Percentiles rank a stretch among this genome's conserved stretches.
Conservation (phyloP, 805 yeast genomes). For the Lachancea mirantina region DNA sequence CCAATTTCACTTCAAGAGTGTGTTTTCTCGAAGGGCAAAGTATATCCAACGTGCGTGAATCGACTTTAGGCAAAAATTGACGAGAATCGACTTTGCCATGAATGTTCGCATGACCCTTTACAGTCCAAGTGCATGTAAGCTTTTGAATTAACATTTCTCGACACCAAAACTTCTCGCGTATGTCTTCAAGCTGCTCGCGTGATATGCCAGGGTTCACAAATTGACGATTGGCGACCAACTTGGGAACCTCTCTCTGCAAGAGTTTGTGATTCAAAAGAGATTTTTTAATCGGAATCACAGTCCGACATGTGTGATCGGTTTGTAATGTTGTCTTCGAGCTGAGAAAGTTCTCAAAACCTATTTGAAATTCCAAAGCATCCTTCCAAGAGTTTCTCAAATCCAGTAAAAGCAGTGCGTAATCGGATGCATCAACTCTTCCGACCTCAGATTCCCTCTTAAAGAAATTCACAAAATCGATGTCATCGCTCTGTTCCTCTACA, state of each 20-base stretch:
- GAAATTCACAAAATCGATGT: conserved; percentile 20
- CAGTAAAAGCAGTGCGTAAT: conserved; percentile 56
- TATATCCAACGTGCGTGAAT: conserved; percentile 17
- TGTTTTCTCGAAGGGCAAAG: conserved; percentile 19
- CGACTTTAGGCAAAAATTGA: conserved; percentile 23
- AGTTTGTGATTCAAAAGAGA: conserved; percentile 32
- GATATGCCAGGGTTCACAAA: conserved; percentile 46
- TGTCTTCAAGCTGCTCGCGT: conserved; percentile 48
- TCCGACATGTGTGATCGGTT: conserved; percentile 45
- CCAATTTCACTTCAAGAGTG: conserved; percentile 14
- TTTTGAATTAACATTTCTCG: conserved; percentile 54
- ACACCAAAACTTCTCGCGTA: conserved; percentile 74
- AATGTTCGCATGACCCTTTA: conserved; percentile 11
- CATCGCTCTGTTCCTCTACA: conserved; percentile 16
- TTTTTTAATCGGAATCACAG: conserved; percentile 64
- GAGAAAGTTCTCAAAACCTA: conserved; percentile 30
- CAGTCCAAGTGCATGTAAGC: conserved; percentile 60
- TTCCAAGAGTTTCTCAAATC: conserved; percentile 83
- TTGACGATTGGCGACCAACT: conserved; percentile 56
- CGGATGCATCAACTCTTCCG: conserved; percentile 35
- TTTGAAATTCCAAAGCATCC: conserved; percentile 38
- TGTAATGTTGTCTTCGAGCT: conserved; percentile 28
- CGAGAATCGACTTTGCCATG: conserved; percentile 22
- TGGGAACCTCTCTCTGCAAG: conserved; percentile 53
- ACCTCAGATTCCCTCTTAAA: conserved; percentile 9